Conservation (phyloP, 192 early-diverging fungal species). For the Dissophora globulifera region DNA sequence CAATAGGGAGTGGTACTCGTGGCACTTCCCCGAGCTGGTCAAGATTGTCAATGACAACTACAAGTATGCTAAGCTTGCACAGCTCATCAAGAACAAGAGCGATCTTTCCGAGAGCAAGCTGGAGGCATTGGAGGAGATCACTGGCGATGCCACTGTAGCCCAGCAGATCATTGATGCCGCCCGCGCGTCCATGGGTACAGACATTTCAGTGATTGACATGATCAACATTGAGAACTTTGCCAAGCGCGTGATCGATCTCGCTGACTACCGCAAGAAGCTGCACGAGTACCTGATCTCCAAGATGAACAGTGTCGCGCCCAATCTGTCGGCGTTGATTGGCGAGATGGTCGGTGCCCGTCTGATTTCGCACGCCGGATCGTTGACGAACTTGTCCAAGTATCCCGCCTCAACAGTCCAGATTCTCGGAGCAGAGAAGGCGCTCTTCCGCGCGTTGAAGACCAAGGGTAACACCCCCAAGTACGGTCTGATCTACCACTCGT, state of each 20-base stretch:
- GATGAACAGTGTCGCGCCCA: slow-evolving; percentile 97
- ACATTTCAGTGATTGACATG: slow-evolving; percentile 96
- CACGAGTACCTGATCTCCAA: slow-evolving; percentile 93
- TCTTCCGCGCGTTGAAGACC: slow-evolving; percentile 97
- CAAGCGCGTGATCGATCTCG: slow-evolving; percentile 87
- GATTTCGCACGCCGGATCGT: slow-evolving; percentile 96
- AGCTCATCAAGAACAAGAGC: slow-evolving; percentile 92
- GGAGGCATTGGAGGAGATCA: slow-evolving; percentile 83
- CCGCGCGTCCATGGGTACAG: slow-evolving; percentile 96
- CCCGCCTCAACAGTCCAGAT: slow-evolving; percentile 98
- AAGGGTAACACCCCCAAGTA: slow-evolving; percentile 98
- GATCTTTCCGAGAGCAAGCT: slow-evolving; percentile 81
- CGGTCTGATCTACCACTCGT: slow-evolving; percentile 96
- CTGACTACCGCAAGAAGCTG: slow-evolving; percentile 94
- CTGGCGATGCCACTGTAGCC: slow-evolving; percentile 82
- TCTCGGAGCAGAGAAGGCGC: slow-evolving; percentile 97
- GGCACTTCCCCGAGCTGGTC: slow-evolving; percentile 99
- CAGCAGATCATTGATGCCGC: slow-evolving; percentile 94
- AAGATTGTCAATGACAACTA: slow-evolving; percentile 96
- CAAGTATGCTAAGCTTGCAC: slow-evolving; percentile 89
- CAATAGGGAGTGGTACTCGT: slow-evolving; percentile 98
- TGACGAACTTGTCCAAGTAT: slow-evolving; percentile 96
- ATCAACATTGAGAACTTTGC: slow-evolving; percentile 95
- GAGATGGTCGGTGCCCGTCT: slow-evolving; percentile 97
- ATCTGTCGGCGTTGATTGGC: slow-evolving; percentile 94